These are phyloP conservation scores for Pseudogymnoascus sp. DNA, from an alignment of 2,329 filamentous ascomycete species.

Conservation along the genomic window DNA sequence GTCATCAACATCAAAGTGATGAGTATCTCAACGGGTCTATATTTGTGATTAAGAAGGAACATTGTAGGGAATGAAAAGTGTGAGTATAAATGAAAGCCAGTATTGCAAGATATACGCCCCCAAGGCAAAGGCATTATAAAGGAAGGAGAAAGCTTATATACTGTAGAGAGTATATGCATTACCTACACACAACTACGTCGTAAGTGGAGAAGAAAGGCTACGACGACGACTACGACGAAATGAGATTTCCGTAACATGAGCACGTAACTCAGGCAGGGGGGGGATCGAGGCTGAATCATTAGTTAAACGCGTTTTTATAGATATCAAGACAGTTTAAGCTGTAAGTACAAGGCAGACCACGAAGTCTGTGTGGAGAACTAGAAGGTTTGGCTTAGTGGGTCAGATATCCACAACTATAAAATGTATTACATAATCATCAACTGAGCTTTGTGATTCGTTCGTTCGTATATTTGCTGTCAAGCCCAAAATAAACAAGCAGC, in stretches of 20 bases:
- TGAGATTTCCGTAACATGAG: background rate
- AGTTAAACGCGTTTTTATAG: background rate
- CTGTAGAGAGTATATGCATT: background rate
- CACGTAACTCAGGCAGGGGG: background rate
- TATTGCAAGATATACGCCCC: background rate
- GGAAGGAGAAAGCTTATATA: background rate
- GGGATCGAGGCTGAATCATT: background rate
- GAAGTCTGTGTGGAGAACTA: background rate
- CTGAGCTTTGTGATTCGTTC: background rate
- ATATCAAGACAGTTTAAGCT: background rate
- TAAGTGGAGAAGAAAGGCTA: background rate
- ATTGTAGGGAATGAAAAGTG: background rate
- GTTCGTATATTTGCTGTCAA: background rate
- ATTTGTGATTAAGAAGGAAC: background rate
- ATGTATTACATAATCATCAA: background rate
- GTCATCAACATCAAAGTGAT: background rate
- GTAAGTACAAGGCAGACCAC: background rate
- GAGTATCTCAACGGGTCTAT: background rate
- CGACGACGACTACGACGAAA: background rate
- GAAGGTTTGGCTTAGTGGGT: background rate
- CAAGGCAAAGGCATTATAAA: background rate
- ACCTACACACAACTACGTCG: background rate
- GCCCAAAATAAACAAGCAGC: background rate
- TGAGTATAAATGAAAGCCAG: background rate
- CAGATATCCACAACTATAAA: background rate